Evolutionary conservation across 2,329 filamentous ascomycete species (phyloP).

Genomic region (Penicillium sp.): DNA sequence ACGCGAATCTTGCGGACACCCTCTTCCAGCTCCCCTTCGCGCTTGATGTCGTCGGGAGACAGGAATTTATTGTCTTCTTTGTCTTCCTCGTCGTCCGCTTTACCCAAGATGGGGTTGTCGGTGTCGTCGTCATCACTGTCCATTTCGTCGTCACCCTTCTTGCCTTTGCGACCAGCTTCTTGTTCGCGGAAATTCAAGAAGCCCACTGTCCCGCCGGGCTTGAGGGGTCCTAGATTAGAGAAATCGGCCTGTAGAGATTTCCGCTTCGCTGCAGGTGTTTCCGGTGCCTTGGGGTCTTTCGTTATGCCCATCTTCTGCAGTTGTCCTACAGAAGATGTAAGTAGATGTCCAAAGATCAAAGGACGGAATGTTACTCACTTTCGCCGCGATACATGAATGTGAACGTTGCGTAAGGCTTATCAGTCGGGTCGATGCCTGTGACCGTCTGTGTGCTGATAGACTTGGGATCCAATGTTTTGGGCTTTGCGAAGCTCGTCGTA

Average conservation of each 20-base stretch:
- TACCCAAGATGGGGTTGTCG: constrained; percentile 60
- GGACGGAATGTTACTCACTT: constrained; percentile 58
- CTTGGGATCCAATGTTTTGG: constrained; percentile 92
- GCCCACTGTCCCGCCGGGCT: constrained; percentile 81
- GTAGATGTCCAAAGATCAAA: not conserved
- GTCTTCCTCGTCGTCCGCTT: constrained; percentile 60
- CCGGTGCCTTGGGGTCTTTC: constrained; percentile 60
- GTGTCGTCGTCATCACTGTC: constrained; percentile 71
- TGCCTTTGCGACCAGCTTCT: constrained; percentile 55
- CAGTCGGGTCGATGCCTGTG: constrained; percentile 93
- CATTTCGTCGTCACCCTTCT: constrained; percentile 65
- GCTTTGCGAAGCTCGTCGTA: constrained; percentile 95
- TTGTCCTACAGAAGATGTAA: constrained; percentile 62
- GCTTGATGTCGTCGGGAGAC: constrained; percentile 60
- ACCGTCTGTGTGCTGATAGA: constrained; percentile 98
- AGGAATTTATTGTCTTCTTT: constrained; percentile 49
- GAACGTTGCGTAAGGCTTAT: constrained; percentile 94
- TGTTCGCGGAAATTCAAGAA: constrained; percentile 84
- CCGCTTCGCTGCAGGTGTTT: constrained; percentile 67
- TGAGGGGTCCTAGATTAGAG: constrained; percentile 77
- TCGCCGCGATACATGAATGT: constrained; percentile 97
- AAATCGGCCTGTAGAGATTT: constrained; percentile 83
- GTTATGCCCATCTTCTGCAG: constrained; percentile 94
- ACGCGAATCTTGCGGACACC: constrained; percentile 67
- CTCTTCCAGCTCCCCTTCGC: constrained; percentile 61